Base-by-base conservation (phyloP, 768 basidiomycete genomes). In the Tremella fuciformis region DNA sequence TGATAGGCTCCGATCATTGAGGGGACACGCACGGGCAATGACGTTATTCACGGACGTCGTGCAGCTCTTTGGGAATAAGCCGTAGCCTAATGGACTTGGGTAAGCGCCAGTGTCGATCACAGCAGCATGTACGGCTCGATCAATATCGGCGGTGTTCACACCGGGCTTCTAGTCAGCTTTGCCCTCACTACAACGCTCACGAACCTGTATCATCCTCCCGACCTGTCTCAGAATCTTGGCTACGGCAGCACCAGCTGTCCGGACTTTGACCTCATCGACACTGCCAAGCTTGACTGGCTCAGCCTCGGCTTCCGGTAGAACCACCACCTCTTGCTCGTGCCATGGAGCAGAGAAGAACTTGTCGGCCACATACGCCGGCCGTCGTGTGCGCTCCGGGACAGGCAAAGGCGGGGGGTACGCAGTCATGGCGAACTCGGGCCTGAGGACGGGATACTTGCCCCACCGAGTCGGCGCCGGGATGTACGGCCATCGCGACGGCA, bases 21-120 rank as follows among this genome's bases (percentile, higher is more conserved):
- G 18, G 1, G 21, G 2, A 1, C 11, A 63, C 73, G 62, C 50
- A 71, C 67, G 91, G 9, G 82, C 83, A 48, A 91, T 81, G 34
- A 94, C 79, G 64, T 94, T 94, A 70, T 96, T 96, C 55, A 93
- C 80, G 62, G 91, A 91, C 22, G 88, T 90, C 71, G 88, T 90
- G 68, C 87, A 86, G 18, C 88, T 86, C 58, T 83, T 84, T 8
- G 89, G 88, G 73, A 84, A 91, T 8, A 84, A 86, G 8, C 80
- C 78, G 73, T 93, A 94, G 0, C 80, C 81, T 50, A 94, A 78
- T 0, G 92, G 89, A 8, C 91, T 92, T 0, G 92, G 92, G 75
- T 94, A 96, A 7, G 89, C 92, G 21, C 81, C 81, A 64, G 82
- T 80, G 0, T 80, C 76, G 39, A 88, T 63, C 57, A 92, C 87